Percentiles rank a stretch among this genome's conserved stretches.
Conservation (phyloP, 140 eudicot genomes). For the Oenanthe javanica region DNA sequence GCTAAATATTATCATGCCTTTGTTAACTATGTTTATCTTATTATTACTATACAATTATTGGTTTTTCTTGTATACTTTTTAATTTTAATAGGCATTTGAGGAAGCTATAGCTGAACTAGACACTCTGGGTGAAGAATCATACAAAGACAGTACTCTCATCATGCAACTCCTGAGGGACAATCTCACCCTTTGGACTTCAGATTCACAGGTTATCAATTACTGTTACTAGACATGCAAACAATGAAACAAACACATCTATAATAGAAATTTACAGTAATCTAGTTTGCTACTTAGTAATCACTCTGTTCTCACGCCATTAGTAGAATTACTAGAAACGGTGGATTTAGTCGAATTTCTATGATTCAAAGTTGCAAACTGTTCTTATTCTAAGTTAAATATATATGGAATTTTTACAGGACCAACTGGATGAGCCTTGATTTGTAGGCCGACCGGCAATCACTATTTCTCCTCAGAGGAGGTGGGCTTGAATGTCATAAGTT, state of each 20-base stretch:
- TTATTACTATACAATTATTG: neutral
- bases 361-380: neutral
- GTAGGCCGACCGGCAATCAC: neutral
- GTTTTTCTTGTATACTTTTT: neutral
- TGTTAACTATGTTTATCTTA: neutral
- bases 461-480: constrained; percentile 18
- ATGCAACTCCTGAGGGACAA: constrained; percentile 48
- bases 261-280: neutral
- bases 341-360: neutral
- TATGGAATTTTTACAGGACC: constrained; percentile 23
- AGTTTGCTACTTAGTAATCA: neutral
- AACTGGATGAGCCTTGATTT: constrained; percentile 26
- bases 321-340: neutral
- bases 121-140: constrained; percentile 52
- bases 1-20: neutral
- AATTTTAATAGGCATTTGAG: constrained; percentile 38
- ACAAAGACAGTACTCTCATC: constrained; percentile 50
- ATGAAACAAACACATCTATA: neutral
- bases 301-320: neutral
- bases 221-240: neutral
- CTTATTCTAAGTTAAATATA: neutral
- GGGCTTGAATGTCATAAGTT: constrained; percentile 26
- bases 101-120: constrained; percentile 48
- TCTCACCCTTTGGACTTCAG: constrained; percentile 50
- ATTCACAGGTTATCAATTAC: constrained; percentile 28